Percentiles rank a stretch among this genome's conserved stretches.
phyloP scores from a whole-genome alignment of 116 monocot genomes.

The Posidonia oceanica region DNA sequence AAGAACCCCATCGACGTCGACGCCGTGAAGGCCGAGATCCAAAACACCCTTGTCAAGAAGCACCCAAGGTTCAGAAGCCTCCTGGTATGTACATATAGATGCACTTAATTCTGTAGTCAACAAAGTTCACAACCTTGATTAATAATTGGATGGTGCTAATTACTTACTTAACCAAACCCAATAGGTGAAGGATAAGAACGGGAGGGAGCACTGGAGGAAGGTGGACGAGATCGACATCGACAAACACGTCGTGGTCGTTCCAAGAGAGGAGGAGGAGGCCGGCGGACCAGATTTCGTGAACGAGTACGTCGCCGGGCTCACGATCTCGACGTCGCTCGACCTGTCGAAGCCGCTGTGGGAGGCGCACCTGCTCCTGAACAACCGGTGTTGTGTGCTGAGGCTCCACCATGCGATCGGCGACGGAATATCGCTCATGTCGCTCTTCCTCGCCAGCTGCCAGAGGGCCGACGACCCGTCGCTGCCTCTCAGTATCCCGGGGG shows the following conservation, averaged over 20 bases:
- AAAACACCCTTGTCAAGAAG: constrained; percentile 3
- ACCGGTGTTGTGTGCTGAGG: constrained; percentile 21
- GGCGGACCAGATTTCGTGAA: constrained; percentile 13
- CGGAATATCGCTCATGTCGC: constrained; percentile 31
- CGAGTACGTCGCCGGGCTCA: constrained; percentile 28
- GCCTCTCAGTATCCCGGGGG: constrained; percentile 17
- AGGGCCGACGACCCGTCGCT: constrained; percentile 22
- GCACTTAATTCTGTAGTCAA: too few species aligned
- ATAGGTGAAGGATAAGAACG: constrained; percentile 6
- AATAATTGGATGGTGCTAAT: too few species aligned
- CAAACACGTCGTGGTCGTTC: constrained; percentile 9
- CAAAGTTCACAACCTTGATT: too few species aligned
- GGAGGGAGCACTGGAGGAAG: constrained; percentile 15
- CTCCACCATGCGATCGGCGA: constrained; percentile 50
- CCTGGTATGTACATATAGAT: background rate
- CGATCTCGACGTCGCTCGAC: constrained; percentile 10
- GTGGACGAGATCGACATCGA: constrained; percentile 11
- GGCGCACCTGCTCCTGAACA: constrained; percentile 24
- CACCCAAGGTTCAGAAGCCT: constrained; percentile 17
- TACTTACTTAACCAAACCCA: too few species aligned
- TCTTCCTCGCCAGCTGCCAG: constrained; percentile 24
- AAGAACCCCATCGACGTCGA: constrained; percentile 17
- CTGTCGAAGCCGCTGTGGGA: constrained; percentile 34
- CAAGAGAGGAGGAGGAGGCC: constrained; percentile 3
- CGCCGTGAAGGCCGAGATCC: constrained; percentile 14